These are phyloP conservation scores for Saccharomycopsis javanensis DNA, from an alignment of 805 yeast genomes.

Conservation along the genomic window DNA sequence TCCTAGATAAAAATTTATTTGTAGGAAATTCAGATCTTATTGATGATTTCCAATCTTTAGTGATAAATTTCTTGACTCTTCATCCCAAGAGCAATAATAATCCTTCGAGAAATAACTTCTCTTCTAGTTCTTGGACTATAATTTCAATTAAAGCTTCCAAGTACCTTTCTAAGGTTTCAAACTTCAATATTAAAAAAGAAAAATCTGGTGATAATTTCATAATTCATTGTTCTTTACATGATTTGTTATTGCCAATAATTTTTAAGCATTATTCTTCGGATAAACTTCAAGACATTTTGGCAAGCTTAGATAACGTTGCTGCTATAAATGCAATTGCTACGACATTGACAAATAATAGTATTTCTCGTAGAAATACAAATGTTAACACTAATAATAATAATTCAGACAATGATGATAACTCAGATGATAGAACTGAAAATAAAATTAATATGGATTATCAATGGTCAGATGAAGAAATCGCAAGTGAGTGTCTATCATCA, in stretches of 20 bases:
- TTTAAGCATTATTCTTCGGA: slow-evolving; percentile 3
- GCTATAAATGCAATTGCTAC: not conserved
- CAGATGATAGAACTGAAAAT: slow-evolving; percentile 14
- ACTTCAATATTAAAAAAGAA: slow-evolving; percentile 7
- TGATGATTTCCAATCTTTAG: slow-evolving; percentile 33
- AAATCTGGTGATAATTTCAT: not conserved
- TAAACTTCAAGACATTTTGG: slow-evolving; percentile 5
- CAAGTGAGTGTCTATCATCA: slow-evolving; percentile 28
- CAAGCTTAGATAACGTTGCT: not conserved
- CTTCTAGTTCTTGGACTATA: slow-evolving; percentile 14
- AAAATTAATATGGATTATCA: slow-evolving; percentile 11
- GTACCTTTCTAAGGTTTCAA: slow-evolving; percentile 20
- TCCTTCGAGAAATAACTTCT: not conserved
- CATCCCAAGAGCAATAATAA: slow-evolving; percentile 15
- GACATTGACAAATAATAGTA: not conserved
- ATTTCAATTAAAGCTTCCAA: slow-evolving; percentile 22
- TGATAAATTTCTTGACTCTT: slow-evolving; percentile 24
- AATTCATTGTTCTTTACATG: slow-evolving; percentile 2
- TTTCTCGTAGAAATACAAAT: not conserved
- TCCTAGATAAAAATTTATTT: slow-evolving; percentile 53
- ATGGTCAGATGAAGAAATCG: slow-evolving; percentile 15
- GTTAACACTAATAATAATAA: not conserved
- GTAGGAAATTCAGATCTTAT: slow-evolving; percentile 56
- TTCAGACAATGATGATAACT: not conserved
- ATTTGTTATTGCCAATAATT: slow-evolving; percentile 7